Evolutionary conservation across 768 basidiomycete genomes (phyloP), one percentile per base, ranked within the genome.

Genomic region (Hygrocybe coccinea): DNA sequence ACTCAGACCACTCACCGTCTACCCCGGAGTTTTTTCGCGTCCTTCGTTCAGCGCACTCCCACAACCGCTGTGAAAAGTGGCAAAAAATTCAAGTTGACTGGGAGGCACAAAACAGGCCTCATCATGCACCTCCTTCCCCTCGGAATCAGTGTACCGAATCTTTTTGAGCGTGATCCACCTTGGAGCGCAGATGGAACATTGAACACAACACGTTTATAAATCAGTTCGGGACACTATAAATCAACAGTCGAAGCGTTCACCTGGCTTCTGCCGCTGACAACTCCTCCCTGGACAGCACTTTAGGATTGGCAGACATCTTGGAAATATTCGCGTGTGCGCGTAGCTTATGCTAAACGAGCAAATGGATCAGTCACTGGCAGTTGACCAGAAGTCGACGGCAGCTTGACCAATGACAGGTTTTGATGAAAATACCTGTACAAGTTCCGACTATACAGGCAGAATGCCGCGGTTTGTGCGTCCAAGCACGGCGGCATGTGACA

Each of bases 151-250:
- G 72, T 88, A 97, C 45, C 79, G 79, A 60, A 95, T 83, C 70
- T 85, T 88, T 69, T 89, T 87, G 62, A 97, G 72, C 8, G 84
- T 83, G 52, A 97, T 77, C 88, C 92, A 97, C 74, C 91, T 95
- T 34, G 25, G 55, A 54, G 17, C 1, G 37, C 36, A 22, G 22
- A 35, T 15, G 2, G 11, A 6, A 25, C 14, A 19, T 38, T 49
- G 15, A 34, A 17, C 34, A 19, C 12, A 3, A 14, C n/a, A 47
- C 21, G 21, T 43, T 10, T 11, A n/a, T n/a, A n/a, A n/a, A n/a
- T n/a, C n/a, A n/a, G n/a, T n/a, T n/a, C n/a, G n/a, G 52, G 5
- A 22, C n/a, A 29, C 12, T 15, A 29, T 29, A 5, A 15, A 12
- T 3, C 5, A 6, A 29, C 24, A 17, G 14, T n/a, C 6, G 10